Conservation (phyloP, 495 filamentous ascomycete genomes). For the Aspergillus bertholletiae region DNA sequence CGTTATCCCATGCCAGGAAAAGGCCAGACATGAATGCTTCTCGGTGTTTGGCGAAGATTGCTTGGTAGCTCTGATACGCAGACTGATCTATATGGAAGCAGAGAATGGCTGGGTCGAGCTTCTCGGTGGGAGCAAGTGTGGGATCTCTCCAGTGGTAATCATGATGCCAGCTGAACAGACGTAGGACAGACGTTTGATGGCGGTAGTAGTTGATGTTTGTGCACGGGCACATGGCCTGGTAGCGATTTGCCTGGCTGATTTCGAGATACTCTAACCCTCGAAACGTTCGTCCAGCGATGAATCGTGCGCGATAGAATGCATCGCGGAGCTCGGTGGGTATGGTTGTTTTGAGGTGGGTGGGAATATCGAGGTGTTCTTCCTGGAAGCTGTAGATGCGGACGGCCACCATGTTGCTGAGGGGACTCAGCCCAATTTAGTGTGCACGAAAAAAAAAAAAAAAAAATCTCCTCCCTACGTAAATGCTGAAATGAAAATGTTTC, state of each 20-base stretch:
- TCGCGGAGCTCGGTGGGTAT: neutral
- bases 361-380: neutral
- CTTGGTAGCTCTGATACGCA: constrained; percentile 12
- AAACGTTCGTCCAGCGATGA: neutral
- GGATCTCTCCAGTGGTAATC: constrained; percentile 9
- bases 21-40: constrained; percentile 6
- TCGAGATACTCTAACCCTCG: constrained; percentile 3
- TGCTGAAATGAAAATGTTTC: too few relatives aligned
- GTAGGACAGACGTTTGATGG: constrained; percentile 17
- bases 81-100: constrained; percentile 10
- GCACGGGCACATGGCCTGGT: constrained; percentile 16
- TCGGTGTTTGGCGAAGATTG: constrained; percentile 1
- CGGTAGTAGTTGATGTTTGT: neutral
- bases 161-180: constrained; percentile 19
- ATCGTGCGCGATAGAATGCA: constrained; percentile 1
- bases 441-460: too few relatives aligned
- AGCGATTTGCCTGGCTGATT: constrained; percentile 10
- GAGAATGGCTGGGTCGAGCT: constrained; percentile 15
- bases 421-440: too few relatives aligned
- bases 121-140: constrained; percentile 14
- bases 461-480: too few relatives aligned
- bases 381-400: neutral
- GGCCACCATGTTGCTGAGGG: neutral
- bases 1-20: constrained; percentile 8
- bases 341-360: neutral